Conservation (phyloP, 257 asterid genomes). For the Knoxia roxburghii region DNA sequence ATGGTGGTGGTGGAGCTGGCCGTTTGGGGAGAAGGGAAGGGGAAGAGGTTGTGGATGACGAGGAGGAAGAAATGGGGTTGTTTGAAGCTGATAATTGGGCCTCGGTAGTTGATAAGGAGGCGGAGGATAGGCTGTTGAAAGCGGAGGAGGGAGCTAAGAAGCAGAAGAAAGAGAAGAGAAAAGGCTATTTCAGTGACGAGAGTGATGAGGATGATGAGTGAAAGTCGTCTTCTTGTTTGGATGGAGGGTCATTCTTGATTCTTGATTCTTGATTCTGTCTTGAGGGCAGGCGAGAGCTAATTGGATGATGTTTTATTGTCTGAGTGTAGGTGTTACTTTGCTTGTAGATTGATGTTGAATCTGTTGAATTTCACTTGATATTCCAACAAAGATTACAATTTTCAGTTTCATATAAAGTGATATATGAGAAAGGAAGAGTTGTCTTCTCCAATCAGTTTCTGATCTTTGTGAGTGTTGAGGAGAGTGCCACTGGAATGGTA, state of each 20-base stretch:
- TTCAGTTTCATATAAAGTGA: neutral
- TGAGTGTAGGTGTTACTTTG: neutral
- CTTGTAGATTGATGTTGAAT: neutral
- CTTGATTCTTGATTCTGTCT: neutral
- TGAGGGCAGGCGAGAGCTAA: neutral
- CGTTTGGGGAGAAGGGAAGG: slow-evolving; percentile 9
- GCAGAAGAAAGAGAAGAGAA: slow-evolving; percentile 59
- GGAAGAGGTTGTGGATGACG: slow-evolving; percentile 35
- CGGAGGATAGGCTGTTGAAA: slow-evolving; percentile 52
- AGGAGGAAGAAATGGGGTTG: slow-evolving; percentile 39
- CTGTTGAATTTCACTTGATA: neutral
- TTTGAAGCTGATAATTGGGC: slow-evolving; percentile 88
- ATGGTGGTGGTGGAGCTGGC: slow-evolving; percentile 24
- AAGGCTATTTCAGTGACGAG: slow-evolving; percentile 91
- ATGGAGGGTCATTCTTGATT: too few species aligned
- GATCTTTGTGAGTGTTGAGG: neutral
- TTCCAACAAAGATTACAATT: neutral
- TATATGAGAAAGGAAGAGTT: neutral
- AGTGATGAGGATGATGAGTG: slow-evolving; percentile 76
- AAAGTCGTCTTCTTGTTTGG: neutral
- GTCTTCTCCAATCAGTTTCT: neutral
- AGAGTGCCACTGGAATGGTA: neutral
- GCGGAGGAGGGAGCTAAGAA: slow-evolving; percentile 27
- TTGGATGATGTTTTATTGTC: neutral
- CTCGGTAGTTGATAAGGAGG: slow-evolving; percentile 78